Evolutionary conservation across 768 basidiomycete genomes (phyloP).

Genomic region (Pleurotus ostreatus): DNA sequence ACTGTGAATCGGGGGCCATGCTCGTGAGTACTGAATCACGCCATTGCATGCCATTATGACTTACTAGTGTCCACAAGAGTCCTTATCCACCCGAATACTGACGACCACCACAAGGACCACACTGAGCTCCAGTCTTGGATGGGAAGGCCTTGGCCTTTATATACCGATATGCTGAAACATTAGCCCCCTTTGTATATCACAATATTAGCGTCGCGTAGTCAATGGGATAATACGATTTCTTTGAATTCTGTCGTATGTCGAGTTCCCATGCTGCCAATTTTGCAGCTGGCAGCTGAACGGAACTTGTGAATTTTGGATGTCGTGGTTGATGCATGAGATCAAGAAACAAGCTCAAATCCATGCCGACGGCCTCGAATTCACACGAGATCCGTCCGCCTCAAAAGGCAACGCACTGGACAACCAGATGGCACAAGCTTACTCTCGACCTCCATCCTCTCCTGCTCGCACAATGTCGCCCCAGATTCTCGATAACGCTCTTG

Average conservation of each 20-base stretch:
- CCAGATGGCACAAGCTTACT: neutral
- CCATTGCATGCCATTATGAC: conserved; percentile 5
- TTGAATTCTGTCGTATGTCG: no score
- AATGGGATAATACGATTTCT: no score
- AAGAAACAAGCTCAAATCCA: neutral
- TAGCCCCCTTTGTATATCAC: no score
- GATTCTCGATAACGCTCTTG: conserved; percentile 76
- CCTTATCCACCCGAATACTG: conserved; percentile 69
- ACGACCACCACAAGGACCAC: conserved; percentile 52
- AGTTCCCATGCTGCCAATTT: no score
- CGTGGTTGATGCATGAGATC: neutral
- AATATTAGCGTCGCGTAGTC: no score
- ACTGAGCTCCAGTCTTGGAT: conserved; percentile 66
- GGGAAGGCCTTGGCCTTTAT: conserved; percentile 55
- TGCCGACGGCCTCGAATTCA: neutral
- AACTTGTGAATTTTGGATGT: neutral
- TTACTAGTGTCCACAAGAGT: conserved; percentile 36
- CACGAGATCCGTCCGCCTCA: conserved; percentile 6
- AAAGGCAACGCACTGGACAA: neutral
- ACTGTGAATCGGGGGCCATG: conserved; percentile 65
- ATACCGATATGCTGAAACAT: conserved; percentile 33
- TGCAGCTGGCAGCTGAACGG: no score
- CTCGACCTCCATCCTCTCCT: conserved; percentile 6
- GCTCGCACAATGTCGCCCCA: conserved; percentile 31
- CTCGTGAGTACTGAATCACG: conserved; percentile 44